These are phyloP conservation scores for Lepiota venenata DNA, from an alignment of 768 basidiomycete genomes.

Conservation along the genomic window DNA sequence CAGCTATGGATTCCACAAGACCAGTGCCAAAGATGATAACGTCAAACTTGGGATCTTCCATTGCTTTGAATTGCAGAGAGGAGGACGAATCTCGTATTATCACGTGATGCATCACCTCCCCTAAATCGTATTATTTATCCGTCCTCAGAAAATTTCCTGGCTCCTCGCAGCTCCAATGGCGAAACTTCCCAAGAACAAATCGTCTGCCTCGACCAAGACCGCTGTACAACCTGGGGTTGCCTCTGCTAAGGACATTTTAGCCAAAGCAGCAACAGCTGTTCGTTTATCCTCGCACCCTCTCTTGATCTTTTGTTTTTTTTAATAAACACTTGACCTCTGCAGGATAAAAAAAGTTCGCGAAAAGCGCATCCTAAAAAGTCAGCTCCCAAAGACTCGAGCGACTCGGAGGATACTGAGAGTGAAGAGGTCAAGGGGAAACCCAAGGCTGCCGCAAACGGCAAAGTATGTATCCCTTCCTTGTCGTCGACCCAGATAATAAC, in stretches of 20 bases:
- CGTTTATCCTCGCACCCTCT: background rate
- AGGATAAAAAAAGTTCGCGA: conserved; percentile 16
- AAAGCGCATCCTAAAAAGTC: conserved; percentile 21
- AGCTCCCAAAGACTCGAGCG: conserved; percentile 13
- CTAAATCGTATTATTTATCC: conserved; percentile 23
- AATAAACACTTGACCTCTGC: background rate
- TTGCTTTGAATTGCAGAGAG: conserved; percentile 12
- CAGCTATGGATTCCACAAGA: conserved; percentile 78
- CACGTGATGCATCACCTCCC: conserved; percentile 27
- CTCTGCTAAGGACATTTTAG: conserved; percentile 21
- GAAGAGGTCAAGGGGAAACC: conserved; percentile 24
- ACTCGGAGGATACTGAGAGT: conserved; percentile 26
- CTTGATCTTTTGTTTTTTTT: conserved; percentile 20
- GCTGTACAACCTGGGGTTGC: conserved; percentile 15
- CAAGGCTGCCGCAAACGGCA: conserved; percentile 24
- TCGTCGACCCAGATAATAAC: conserved; percentile 21
- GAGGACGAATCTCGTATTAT: background rate
- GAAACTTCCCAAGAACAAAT: conserved; percentile 43
- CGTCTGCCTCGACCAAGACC: conserved; percentile 20
- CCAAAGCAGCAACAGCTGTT: conserved; percentile 7
- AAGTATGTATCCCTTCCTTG: conserved; percentile 5
- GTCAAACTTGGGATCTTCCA: conserved; percentile 53
- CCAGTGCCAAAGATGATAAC: conserved; percentile 75
- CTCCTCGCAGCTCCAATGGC: conserved; percentile 32
- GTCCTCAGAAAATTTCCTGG: conserved; percentile 19